A percentile compares a stretch with the other conserved stretches of the same genome.
phyloP scores from a whole-genome alignment of 257 asterid genomes.

The Ligustrum vulgare region DNA sequence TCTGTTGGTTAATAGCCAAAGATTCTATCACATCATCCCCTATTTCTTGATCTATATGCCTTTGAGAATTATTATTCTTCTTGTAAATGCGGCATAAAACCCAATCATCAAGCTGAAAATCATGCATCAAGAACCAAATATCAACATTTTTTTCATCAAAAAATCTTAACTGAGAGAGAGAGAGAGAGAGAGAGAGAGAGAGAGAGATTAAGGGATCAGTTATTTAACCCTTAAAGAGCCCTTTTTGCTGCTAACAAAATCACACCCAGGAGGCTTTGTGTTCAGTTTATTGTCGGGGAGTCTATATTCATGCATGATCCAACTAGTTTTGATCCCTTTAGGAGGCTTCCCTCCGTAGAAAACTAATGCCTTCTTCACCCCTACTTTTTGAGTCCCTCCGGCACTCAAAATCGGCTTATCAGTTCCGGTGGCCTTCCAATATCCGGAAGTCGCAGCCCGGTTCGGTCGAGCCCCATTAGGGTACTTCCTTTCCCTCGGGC shows the following conservation, averaged over 20 bases:
- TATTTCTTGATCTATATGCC: constrained; percentile 64
- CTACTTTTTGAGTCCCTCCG: constrained; percentile 57
- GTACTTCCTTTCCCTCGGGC: constrained; percentile 58
- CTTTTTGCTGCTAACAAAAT: constrained; percentile 40
- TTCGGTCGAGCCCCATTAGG: constrained; percentile 62
- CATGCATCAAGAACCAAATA: background rate
- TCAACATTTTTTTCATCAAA: background rate
- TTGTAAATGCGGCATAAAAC: constrained; percentile 55
- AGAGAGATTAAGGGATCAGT: background rate
- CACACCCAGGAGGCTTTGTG: constrained; percentile 46
- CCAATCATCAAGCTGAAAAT: constrained; percentile 65
- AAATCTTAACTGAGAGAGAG: background rate
- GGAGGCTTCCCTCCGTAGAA: constrained; percentile 64
- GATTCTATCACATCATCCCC: constrained; percentile 51
- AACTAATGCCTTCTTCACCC: constrained; percentile 55
- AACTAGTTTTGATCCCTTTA: constrained; percentile 51
- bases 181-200: background rate
- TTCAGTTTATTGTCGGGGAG: constrained; percentile 45
- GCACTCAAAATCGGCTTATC: constrained; percentile 56
- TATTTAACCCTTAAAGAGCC: constrained; percentile 67
- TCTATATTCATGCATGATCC: constrained; percentile 68
- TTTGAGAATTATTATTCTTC: constrained; percentile 56
- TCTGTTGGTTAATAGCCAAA: constrained; percentile 30
- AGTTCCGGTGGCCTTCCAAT: constrained; percentile 63
- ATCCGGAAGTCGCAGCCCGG: constrained; percentile 58